Conservation (phyloP, 331 rosid species). For the Cucumis variabilis region DNA sequence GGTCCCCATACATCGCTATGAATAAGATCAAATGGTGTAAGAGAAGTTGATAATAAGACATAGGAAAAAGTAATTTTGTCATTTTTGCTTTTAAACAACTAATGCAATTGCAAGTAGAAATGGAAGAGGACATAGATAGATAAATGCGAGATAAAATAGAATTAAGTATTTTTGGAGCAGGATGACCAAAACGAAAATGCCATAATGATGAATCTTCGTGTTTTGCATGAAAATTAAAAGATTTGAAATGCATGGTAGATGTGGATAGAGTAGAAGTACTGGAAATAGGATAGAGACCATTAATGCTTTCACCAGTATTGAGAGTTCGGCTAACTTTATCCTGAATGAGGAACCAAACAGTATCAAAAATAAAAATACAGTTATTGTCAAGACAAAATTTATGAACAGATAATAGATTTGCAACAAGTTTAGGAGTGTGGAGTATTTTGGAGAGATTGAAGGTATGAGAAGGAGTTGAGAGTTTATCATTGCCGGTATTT, state of each 20-base stretch:
- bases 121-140: not conserved
- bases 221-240: no score
- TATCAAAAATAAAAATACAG: no score
- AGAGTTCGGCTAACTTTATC: no score
- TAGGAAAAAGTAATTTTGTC: not conserved
- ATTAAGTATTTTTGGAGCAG: not conserved
- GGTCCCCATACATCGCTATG: not conserved
- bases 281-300: not conserved
- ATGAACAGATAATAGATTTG: no score
- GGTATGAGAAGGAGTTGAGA: no score
- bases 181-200: not conserved
- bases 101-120: not conserved
- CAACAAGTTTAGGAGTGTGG: no score
- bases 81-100: not conserved
- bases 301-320: not conserved
- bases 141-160: not conserved
- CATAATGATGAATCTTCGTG: no score
- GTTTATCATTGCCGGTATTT: no score
- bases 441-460: no score
- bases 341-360: no score
- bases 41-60: not conserved
- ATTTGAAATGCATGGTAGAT: not conserved
- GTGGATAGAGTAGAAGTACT: not conserved
- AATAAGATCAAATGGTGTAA: not conserved
- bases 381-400: no score